Evolutionary conservation across 2,329 filamentous ascomycete genomes (phyloP).

Genomic region (Hypoxylon sp.): DNA sequence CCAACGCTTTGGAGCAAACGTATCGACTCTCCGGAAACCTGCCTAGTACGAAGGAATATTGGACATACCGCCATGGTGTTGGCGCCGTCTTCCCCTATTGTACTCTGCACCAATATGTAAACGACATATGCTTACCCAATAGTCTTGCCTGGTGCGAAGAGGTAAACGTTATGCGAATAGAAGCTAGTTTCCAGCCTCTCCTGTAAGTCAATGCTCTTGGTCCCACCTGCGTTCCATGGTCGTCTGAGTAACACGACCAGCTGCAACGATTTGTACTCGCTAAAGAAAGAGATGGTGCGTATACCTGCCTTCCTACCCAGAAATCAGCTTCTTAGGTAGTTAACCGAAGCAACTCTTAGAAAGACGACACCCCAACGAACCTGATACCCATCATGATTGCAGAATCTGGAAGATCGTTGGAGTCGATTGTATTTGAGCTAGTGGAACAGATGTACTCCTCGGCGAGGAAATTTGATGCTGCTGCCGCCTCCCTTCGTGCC

Average conservation of each 20-base stretch:
- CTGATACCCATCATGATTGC: slow-evolving; percentile 38
- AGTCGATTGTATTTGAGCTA: slow-evolving; percentile 24
- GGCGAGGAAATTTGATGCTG: slow-evolving; percentile 32
- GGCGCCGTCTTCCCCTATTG: slow-evolving; percentile 38
- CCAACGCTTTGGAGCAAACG: slow-evolving; percentile 37
- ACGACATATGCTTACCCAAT: slow-evolving; percentile 30
- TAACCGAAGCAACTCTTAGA: slow-evolving; percentile 19
- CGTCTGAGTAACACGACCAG: slow-evolving; percentile 11
- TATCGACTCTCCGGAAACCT: slow-evolving; percentile 35
- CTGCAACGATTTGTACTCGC: slow-evolving; percentile 40
- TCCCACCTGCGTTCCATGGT: not conserved
- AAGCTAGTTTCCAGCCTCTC: slow-evolving; percentile 37
- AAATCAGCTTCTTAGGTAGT: not conserved
- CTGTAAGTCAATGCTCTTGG: slow-evolving; percentile 25
- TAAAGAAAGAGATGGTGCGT: slow-evolving; percentile 41
- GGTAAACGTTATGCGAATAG: slow-evolving; percentile 32
- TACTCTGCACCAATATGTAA: slow-evolving; percentile 39
- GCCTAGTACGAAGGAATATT: slow-evolving; percentile 39
- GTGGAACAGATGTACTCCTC: slow-evolving; percentile 39
- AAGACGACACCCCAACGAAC: slow-evolving; percentile 37
- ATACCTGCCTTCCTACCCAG: not conserved
- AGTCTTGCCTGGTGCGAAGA: slow-evolving; percentile 38
- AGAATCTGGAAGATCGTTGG: slow-evolving; percentile 21
- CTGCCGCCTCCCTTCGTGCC: slow-evolving; percentile 29
- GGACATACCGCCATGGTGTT: slow-evolving; percentile 41